Conservation (phyloP, 306 rosid genomes). For the Acacia melanoxylon region DNA sequence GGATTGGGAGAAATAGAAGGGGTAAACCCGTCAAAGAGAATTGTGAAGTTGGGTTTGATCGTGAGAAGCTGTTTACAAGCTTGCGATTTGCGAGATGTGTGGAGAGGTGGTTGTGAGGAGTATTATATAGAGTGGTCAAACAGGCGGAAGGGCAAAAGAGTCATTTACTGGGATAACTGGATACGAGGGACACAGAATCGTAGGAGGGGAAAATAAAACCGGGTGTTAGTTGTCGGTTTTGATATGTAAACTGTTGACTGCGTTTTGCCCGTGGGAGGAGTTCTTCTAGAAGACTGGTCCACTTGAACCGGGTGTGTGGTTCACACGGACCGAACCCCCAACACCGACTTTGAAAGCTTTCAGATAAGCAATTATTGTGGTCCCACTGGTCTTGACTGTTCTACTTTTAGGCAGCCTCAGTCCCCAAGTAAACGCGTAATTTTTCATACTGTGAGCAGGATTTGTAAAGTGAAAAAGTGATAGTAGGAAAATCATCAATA, state of each 20-base stretch:
- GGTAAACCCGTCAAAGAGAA: conserved; percentile 15
- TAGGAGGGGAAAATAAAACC: not conserved
- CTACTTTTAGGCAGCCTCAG: too few species aligned
- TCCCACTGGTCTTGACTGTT: not conserved
- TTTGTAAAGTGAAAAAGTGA: too few species aligned
- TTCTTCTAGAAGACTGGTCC: not conserved
- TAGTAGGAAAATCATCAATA: too few species aligned
- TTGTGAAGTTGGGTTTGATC: not conserved
- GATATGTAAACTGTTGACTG: not conserved
- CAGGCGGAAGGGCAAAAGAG: conserved; percentile 16
- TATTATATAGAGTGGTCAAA: conserved; percentile 32
- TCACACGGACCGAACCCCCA: not conserved
- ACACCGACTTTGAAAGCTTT: not conserved
- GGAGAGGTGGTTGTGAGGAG: not conserved
- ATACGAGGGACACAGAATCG: not conserved
- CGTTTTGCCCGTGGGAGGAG: not conserved
- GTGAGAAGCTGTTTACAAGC: not conserved
- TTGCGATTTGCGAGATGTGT: not conserved
- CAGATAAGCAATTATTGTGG: too few species aligned
- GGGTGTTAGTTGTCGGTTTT: conserved; percentile 1
- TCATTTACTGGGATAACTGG: not conserved
- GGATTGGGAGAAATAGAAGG: not conserved
- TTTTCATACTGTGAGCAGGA: too few species aligned
- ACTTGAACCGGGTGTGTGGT: not conserved
- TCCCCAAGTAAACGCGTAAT: too few species aligned